Evolutionary conservation across 73 alveolate genomes (phyloP).

Genomic region (Stentor coeruleus): DNA sequence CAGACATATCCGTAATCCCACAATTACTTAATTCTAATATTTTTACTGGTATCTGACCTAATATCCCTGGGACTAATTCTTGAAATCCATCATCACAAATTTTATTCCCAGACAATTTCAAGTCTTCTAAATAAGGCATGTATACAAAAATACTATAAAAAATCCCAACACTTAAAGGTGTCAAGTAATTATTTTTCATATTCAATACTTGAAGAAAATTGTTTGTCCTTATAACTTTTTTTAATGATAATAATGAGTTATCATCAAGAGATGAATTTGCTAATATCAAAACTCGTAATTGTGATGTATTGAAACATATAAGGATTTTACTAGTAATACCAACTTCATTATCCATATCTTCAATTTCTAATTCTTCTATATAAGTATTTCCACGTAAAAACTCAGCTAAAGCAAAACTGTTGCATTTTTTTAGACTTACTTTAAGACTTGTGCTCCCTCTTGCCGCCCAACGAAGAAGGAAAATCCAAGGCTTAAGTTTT

Average conservation of each 20-base stretch:
- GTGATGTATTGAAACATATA: neutral
- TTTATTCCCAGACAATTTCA: neutral
- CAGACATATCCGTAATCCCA: conserved; percentile 9
- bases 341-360: neutral
- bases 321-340: neutral
- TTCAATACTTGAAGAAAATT: neutral
- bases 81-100: neutral
- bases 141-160: neutral
- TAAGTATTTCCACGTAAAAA: neutral
- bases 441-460: neutral
- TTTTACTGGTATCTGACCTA: neutral
- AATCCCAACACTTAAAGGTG: neutral
- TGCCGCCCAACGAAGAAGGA: neutral
- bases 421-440: neutral
- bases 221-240: neutral
- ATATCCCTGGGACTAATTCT: neutral
- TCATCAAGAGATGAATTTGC: neutral
- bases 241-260: neutral
- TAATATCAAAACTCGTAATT: neutral
- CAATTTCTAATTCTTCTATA: neutral
- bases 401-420: conserved; percentile 8
- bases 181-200: neutral
- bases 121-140: neutral
- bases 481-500: neutral
- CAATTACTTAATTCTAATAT: neutral